phyloP scores from a whole-genome alignment of 2,329 filamentous ascomycete genomes.

The Thelonectria olida region DNA sequence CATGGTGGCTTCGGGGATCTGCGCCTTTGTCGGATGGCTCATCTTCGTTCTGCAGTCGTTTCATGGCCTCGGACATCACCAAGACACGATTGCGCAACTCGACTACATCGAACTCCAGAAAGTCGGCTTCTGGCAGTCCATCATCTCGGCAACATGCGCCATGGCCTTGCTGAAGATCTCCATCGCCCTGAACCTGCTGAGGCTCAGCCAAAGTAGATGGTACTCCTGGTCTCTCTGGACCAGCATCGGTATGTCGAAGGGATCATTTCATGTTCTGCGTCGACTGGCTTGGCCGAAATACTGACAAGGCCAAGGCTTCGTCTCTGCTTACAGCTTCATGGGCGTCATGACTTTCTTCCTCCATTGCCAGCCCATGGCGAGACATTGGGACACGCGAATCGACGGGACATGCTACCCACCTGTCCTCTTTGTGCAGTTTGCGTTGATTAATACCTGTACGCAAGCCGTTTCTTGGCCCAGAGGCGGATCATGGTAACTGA shows the following conservation, averaged over 20 bases:
- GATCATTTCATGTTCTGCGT: no score
- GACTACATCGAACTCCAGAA: slow-evolving; percentile 15
- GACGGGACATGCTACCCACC: slow-evolving; percentile 18
- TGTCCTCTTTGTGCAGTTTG: slow-evolving; percentile 16
- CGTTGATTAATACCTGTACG: slow-evolving; percentile 22
- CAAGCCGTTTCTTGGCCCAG: background rate
- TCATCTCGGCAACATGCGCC: slow-evolving; percentile 20
- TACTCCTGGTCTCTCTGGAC: slow-evolving; percentile 21
- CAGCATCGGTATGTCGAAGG: slow-evolving; percentile 14
- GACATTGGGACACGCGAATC: slow-evolving; percentile 20
- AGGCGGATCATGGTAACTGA: background rate
- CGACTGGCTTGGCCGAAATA: no score
- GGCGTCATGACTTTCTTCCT: slow-evolving; percentile 24
- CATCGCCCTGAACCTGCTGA: slow-evolving; percentile 24
- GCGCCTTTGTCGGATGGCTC: slow-evolving; percentile 24
- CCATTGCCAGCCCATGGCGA: slow-evolving; percentile 23
- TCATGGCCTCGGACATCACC: slow-evolving; percentile 25
- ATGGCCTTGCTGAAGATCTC: slow-evolving; percentile 28
- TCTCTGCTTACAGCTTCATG: slow-evolving; percentile 26
- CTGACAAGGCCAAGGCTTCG: slow-evolving; percentile 11
- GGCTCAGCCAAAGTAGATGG: slow-evolving; percentile 22
- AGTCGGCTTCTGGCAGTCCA: slow-evolving; percentile 26
- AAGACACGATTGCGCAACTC: background rate
- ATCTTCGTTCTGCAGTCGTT: slow-evolving; percentile 23
- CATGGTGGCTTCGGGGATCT: slow-evolving; percentile 20